These are phyloP conservation scores for Mortierella antarctica DNA, from an alignment of 192 early-diverging fungal genomes.

Conservation along the genomic window DNA sequence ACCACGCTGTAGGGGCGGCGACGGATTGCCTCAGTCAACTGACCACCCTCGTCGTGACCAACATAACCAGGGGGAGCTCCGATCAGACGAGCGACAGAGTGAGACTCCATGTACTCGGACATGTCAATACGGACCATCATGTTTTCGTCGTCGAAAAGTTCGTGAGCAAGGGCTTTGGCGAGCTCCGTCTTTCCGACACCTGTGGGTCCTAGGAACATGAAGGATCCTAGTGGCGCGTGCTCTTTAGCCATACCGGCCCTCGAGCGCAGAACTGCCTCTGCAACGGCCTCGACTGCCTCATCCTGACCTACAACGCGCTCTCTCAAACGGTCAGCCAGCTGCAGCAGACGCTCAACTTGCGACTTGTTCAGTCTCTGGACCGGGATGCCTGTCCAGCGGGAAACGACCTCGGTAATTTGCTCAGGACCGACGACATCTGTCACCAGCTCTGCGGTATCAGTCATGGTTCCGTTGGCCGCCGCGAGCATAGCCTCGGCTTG, in stretches of 20 bases:
- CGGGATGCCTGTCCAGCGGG: slow-evolving; percentile 97
- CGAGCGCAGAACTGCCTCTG: slow-evolving; percentile 90
- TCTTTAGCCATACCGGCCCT: slow-evolving; percentile 89
- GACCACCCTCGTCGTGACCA: slow-evolving; percentile 96
- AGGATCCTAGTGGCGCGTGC: slow-evolving; percentile 88
- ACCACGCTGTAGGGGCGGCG: slow-evolving; percentile 93
- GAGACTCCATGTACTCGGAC: slow-evolving; percentile 97
- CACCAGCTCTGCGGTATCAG: slow-evolving; percentile 65
- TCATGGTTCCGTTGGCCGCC: slow-evolving; percentile 44
- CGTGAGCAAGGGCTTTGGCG: slow-evolving; percentile 80
- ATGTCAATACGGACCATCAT: slow-evolving; percentile 97
- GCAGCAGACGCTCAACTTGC: slow-evolving; percentile 86
- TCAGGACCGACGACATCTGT: slow-evolving; percentile 91
- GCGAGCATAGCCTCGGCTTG: slow-evolving; percentile 67
- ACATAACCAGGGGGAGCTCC: slow-evolving; percentile 97
- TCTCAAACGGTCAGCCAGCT: slow-evolving; percentile 79
- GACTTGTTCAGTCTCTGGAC: slow-evolving; percentile 88
- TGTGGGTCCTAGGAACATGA: slow-evolving; percentile 97
- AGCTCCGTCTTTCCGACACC: slow-evolving; percentile 96
- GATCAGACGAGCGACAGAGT: slow-evolving; percentile 90
- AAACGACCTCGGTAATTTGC: slow-evolving; percentile 94
- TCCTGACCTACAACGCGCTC: slow-evolving; percentile 94
- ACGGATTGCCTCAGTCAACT: slow-evolving; percentile 94
- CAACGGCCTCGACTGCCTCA: slow-evolving; percentile 88
- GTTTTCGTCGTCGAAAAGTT: slow-evolving; percentile 98